Percentiles rank a stretch among this genome's conserved stretches.
Conservation (phyloP, 192 early-diverging fungal species). For the Phycomyces nitens region DNA sequence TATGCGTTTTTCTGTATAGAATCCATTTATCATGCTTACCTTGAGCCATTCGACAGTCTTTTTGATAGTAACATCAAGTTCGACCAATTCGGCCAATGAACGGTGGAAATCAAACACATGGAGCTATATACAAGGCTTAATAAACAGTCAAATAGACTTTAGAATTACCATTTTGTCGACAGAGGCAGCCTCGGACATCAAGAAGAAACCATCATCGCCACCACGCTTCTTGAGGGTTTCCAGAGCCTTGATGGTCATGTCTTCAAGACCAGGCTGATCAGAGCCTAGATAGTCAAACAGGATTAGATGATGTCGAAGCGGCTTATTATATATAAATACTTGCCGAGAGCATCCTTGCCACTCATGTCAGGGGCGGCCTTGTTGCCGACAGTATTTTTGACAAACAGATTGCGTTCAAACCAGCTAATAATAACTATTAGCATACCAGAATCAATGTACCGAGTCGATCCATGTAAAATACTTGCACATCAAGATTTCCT, state of each 20-base stretch:
- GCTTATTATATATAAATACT: neutral
- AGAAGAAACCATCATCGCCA: constrained; percentile 60
- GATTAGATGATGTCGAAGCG: neutral
- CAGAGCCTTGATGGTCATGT: constrained; percentile 60
- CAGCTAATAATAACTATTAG: constrained; percentile 28
- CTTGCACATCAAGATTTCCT: constrained; percentile 53
- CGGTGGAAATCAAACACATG: constrained; percentile 61
- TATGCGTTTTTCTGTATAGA: neutral
- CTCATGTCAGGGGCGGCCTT: constrained; percentile 42
- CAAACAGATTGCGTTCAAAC: constrained; percentile 59
- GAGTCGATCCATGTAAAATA: neutral
- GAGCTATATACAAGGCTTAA: constrained; percentile 21
- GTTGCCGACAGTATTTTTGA: constrained; percentile 41
- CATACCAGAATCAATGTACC: neutral
- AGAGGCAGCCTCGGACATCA: constrained; percentile 63
- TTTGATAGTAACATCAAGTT: constrained; percentile 59
- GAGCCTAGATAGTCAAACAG: constrained; percentile 6
- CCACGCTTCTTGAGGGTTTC: constrained; percentile 55
- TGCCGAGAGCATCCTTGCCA: constrained; percentile 36
- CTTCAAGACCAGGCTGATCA: constrained; percentile 54
- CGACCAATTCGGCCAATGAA: constrained; percentile 59
- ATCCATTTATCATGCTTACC: neutral
- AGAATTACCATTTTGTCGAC: constrained; percentile 50
- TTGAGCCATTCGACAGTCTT: constrained; percentile 51
- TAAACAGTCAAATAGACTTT: neutral